Evolutionary conservation across 768 basidiomycete genomes (phyloP).

Genomic region (Tricholoma saponaceum): DNA sequence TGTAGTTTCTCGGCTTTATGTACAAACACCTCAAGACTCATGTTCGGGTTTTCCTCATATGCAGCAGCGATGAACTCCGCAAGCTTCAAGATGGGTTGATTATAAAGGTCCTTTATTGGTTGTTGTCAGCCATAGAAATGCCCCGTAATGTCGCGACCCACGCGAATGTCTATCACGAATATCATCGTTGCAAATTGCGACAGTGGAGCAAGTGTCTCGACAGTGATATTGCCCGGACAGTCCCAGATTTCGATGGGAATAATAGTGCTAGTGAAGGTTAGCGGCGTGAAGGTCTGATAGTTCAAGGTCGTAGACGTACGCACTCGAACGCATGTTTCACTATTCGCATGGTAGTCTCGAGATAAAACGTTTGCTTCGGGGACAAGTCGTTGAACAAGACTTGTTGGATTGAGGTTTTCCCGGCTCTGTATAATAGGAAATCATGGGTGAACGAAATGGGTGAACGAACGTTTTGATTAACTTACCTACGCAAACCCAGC

Average conservation of each 20-base stretch:
- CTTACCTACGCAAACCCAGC: slow-evolving; percentile 65
- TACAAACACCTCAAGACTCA: slow-evolving; percentile 88
- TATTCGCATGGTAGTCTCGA: slow-evolving; percentile 81
- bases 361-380: slow-evolving; percentile 83
- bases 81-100: slow-evolving; percentile 77
- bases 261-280: slow-evolving; percentile 58
- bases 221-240: slow-evolving; percentile 81
- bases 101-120: slow-evolving; percentile 68
- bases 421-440: slow-evolving; percentile 56
- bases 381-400: slow-evolving; percentile 86
- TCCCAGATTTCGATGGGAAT: slow-evolving; percentile 96
- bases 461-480: not conserved
- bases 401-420: slow-evolving; percentile 88
- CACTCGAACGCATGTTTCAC: slow-evolving; percentile 79
- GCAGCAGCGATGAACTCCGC: slow-evolving; percentile 79
- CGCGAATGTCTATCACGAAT: slow-evolving; percentile 94
- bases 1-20: slow-evolving; percentile 92
- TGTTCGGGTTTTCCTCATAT: slow-evolving; percentile 67
- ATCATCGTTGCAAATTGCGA: slow-evolving; percentile 81
- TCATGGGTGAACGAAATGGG: slow-evolving; percentile 2
- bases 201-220: slow-evolving; percentile 73
- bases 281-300: slow-evolving; percentile 1
- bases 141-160: slow-evolving; percentile 31
- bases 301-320: slow-evolving; percentile 24
- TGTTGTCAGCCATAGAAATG: not conserved